Percentiles rank a stretch among this genome's conserved stretches.
Conservation (phyloP, 1,284 basidiomycete genomes). For the Mycena sp. region DNA sequence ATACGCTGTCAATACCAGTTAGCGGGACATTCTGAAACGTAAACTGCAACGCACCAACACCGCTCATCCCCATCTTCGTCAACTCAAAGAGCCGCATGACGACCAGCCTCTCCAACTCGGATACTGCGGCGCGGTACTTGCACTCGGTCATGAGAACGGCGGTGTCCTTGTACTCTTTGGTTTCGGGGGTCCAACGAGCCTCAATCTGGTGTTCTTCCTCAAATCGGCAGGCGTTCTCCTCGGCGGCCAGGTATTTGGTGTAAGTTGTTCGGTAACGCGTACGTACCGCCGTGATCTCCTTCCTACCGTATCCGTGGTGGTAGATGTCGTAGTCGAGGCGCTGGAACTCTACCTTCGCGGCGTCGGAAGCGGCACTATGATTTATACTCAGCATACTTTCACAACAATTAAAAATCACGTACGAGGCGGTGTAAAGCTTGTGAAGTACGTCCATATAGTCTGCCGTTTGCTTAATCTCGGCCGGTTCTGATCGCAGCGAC, state of each 20-base stretch:
- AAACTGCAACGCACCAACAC: constrained; percentile 30
- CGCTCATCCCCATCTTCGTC: constrained; percentile 30
- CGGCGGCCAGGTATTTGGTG: background rate
- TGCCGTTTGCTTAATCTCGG: constrained; percentile 15
- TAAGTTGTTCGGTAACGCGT: constrained; percentile 13
- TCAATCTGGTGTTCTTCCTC: constrained; percentile 11
- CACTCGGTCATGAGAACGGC: constrained; percentile 11
- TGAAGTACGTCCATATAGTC: constrained; percentile 36
- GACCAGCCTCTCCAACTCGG: constrained; percentile 32
- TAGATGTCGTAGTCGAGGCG: background rate
- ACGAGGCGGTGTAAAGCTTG: constrained; percentile 21
- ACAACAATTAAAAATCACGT: constrained; percentile 17
- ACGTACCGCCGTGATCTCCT: background rate
- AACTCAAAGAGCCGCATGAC: constrained; percentile 36
- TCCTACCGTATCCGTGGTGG: background rate
- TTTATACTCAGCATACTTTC: no score
- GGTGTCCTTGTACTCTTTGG: constrained; percentile 14
- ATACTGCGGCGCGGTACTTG: constrained; percentile 31
- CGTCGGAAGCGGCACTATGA: no score
- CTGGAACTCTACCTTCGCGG: background rate
- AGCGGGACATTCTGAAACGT: no score
- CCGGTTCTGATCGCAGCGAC: constrained; percentile 22
- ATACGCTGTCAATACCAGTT: no score
- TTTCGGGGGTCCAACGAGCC: constrained; percentile 14
- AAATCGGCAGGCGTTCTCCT: constrained; percentile 15